Conservation (phyloP, 345 rosid species). For the Melastoma malabathricum region DNA sequence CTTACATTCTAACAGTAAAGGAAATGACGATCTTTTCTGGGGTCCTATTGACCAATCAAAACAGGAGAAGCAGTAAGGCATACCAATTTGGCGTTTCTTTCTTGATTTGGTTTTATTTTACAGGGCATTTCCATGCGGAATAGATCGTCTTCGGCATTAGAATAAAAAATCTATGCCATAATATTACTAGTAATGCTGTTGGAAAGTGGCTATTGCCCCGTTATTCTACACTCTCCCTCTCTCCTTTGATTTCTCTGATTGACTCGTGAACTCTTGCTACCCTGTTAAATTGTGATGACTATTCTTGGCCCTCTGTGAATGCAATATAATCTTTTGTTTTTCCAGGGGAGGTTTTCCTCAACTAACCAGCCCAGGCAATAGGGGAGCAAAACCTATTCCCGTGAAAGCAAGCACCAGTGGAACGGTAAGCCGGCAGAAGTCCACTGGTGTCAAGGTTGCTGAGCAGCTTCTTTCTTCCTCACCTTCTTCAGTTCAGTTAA, state of each 20-base stretch:
- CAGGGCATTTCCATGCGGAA: not conserved
- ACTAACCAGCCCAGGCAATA: conserved; percentile 44
- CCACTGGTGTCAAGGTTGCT: conserved; percentile 28
- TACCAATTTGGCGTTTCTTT: not conserved
- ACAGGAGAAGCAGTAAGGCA: conserved; percentile 67
- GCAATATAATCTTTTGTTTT: not conserved
- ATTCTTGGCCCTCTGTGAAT: not conserved
- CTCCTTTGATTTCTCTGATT: no score
- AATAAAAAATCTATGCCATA: no score
- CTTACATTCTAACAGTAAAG: conserved; percentile 47
- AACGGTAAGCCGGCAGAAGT: conserved; percentile 53
- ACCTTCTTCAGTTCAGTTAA: conserved; percentile 34
- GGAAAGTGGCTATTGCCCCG: no score
- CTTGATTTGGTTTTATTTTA: not conserved
- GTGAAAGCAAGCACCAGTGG: conserved; percentile 41
- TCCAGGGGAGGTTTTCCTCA: conserved; percentile 45
- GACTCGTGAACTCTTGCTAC: no score
- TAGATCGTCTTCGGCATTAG: no score
- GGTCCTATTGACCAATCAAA: conserved; percentile 75
- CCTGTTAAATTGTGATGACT: no score
- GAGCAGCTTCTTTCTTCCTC: conserved; percentile 43
- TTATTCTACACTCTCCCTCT: no score
- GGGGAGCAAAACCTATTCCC: conserved; percentile 62
- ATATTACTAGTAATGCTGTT: no score
- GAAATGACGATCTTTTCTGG: conserved; percentile 91